These are phyloP conservation scores for Parathielavia appendiculata DNA, from an alignment of 495 filamentous ascomycete species.

Conservation along the genomic window DNA sequence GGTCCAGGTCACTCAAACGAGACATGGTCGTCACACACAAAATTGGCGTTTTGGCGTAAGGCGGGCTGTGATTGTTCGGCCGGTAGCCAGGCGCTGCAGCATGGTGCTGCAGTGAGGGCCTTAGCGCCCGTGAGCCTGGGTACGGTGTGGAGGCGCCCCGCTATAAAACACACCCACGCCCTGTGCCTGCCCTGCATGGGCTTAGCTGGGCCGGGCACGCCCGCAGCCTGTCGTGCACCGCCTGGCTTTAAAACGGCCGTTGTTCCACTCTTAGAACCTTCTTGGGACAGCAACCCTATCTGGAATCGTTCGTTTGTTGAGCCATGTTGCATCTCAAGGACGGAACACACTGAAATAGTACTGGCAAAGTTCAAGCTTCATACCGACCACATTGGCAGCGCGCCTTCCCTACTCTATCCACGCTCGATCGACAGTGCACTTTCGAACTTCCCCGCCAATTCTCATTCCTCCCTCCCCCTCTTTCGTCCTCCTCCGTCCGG, in stretches of 20 bases:
- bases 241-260: conserved; percentile 8
- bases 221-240: conserved; percentile 18
- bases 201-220: conserved; percentile 16
- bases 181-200: conserved; percentile 7
- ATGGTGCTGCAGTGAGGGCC: conserved; percentile 10
- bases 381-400: background rate
- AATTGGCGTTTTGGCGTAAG: background rate
- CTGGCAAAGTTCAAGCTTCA: too few species aligned
- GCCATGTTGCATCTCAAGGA: conserved; percentile 5
- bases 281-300: background rate
- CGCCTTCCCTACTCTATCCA: background rate
- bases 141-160: conserved; percentile 5
- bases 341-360: background rate
- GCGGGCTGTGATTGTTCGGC: conserved; percentile 12
- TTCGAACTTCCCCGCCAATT: conserved; percentile 1
- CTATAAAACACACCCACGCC: conserved; percentile 6
- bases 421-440: background rate
- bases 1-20: conserved; percentile 9
- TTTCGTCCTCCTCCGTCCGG: background rate
- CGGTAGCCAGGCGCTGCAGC: conserved; percentile 15
- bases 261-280: conserved; percentile 20
- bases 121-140: conserved; percentile 11
- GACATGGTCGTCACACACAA: conserved; percentile 1
- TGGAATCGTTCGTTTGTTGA: background rate
- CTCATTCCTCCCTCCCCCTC: conserved; percentile 6